phyloP scores from a whole-genome alignment of 352 stramenopile genomes.

The Pythium insidiosum region DNA sequence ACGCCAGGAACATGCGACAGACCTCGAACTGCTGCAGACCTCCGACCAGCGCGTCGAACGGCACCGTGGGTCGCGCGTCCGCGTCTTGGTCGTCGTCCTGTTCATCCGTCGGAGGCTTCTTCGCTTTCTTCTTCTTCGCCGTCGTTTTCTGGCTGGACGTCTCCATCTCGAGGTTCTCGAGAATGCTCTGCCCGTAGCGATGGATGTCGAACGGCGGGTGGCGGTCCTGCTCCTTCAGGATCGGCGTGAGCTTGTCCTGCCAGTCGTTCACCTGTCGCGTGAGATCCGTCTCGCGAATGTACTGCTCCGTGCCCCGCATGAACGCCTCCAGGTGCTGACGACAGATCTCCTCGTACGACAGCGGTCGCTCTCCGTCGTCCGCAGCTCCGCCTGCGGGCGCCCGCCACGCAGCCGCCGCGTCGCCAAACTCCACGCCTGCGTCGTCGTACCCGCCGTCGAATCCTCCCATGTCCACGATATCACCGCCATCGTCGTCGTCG shows the following conservation, averaged over 20 bases:
- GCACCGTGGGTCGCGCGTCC: constrained; percentile 14
- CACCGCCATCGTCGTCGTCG: constrained; percentile 18
- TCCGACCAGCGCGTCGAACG: constrained; percentile 49
- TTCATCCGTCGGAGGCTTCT: constrained; percentile 16
- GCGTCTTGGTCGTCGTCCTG: constrained; percentile 11
- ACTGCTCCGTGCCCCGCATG: constrained; percentile 76
- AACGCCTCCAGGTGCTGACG: constrained; percentile 70
- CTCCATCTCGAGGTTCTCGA: constrained; percentile 26
- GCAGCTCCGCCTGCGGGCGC: constrained; percentile 23
- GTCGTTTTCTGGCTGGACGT: constrained; percentile 14
- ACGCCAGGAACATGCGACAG: constrained; percentile 87
- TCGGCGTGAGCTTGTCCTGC: constrained; percentile 64
- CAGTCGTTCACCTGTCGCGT: constrained; percentile 68
- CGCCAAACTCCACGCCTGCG: neutral
- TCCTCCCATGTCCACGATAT: constrained; percentile 14
- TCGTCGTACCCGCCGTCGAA: constrained; percentile 27
- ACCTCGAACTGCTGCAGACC: constrained; percentile 70
- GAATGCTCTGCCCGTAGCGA: constrained; percentile 49
- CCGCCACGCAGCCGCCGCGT: neutral
- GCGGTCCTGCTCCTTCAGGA: constrained; percentile 62
- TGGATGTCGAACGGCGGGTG: constrained; percentile 74
- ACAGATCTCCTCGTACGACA: constrained; percentile 69
- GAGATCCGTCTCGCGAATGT: constrained; percentile 64
- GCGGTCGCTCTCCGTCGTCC: constrained; percentile 16
- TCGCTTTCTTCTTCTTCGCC: constrained; percentile 24